Percentiles rank a stretch among this genome's conserved stretches.
These are phyloP conservation scores for Suillus decipiens DNA, from an alignment of 768 basidiomycete species.

Conservation along the genomic window DNA sequence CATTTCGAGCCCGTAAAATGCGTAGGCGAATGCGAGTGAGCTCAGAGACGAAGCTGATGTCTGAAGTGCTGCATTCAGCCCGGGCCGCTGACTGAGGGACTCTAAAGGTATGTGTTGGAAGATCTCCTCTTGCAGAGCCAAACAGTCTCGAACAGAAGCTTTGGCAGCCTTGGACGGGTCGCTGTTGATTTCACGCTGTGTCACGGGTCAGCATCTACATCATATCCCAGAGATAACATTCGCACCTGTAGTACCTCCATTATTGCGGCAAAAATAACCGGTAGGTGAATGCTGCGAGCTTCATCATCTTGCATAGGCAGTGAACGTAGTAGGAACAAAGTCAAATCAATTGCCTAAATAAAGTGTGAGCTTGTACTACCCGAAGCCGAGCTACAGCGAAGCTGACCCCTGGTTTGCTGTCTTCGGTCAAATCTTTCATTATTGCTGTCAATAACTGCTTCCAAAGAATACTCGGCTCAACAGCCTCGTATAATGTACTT, in stretches of 20 bases:
- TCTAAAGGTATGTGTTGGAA: slow-evolving; percentile 51
- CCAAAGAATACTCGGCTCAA: slow-evolving; percentile 90
- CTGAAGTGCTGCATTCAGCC: slow-evolving; percentile 40
- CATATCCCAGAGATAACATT: background rate
- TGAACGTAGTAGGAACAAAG: slow-evolving; percentile 69
- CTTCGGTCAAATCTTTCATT: slow-evolving; percentile 55
- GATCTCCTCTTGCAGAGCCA: slow-evolving; percentile 56
- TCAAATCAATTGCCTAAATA: slow-evolving; percentile 63
- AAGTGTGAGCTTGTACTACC: slow-evolving; percentile 11
- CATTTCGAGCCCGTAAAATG: slow-evolving; percentile 57
- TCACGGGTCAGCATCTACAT: slow-evolving; percentile 9
- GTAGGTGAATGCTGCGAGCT: slow-evolving; percentile 75
- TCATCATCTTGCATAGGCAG: slow-evolving; percentile 89
- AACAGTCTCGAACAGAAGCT: slow-evolving; percentile 39
- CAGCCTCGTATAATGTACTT: slow-evolving; percentile 86
- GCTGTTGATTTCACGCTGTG: slow-evolving; percentile 40
- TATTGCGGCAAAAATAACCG: slow-evolving; percentile 72
- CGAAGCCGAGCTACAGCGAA: slow-evolving; percentile 1
- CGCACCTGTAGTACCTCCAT: slow-evolving; percentile 66
- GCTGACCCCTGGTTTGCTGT: slow-evolving; percentile 49
- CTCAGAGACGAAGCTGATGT: slow-evolving; percentile 33
- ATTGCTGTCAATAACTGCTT: slow-evolving; percentile 63
- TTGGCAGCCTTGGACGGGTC: slow-evolving; percentile 38
- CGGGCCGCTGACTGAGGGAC: slow-evolving; percentile 53
- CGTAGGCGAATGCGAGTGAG: slow-evolving; percentile 58